phyloP scores from a whole-genome alignment of 2,329 filamentous ascomycete genomes.

The Hirsutella rhossiliensis region DNA sequence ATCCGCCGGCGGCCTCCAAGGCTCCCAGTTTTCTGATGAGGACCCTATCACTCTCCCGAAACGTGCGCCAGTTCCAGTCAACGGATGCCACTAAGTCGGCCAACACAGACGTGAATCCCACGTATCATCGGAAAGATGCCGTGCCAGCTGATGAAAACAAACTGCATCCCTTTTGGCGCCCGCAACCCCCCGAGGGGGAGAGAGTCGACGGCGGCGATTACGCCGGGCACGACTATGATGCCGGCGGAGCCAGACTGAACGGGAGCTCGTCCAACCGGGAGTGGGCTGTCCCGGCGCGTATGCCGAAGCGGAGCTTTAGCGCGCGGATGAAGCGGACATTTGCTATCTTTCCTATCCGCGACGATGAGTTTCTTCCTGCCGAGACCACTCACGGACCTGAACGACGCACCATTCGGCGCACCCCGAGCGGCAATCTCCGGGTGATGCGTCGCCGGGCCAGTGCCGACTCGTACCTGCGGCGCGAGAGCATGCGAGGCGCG shows the following conservation, averaged over 20 bases:
- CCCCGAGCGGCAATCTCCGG: constrained; percentile 46
- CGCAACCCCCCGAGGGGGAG: constrained; percentile 29
- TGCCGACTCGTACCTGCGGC: constrained; percentile 25
- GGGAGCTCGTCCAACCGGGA: too few relatives aligned
- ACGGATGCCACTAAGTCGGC: constrained; percentile 11
- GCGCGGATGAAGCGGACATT: constrained; percentile 45
- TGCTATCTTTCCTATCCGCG: constrained; percentile 42
- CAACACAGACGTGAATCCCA: constrained; percentile 14
- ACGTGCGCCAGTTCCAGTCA: constrained; percentile 19
- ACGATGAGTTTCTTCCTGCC: constrained; percentile 20
- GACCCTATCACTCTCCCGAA: constrained; percentile 40
- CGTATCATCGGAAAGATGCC: constrained; percentile 31
- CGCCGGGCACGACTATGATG: constrained; percentile 19
- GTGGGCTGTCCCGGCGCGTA: constrained; percentile 17
- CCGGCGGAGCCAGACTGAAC: background rate
- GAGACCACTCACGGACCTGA: constrained; percentile 29
- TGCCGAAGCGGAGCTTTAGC: constrained; percentile 36
- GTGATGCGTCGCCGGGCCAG: constrained; percentile 44
- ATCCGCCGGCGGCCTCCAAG: constrained; percentile 26
- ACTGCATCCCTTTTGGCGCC: constrained; percentile 50
- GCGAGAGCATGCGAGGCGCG: constrained; percentile 13
- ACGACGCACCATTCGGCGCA: constrained; percentile 45
- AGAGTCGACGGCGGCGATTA: constrained; percentile 23
- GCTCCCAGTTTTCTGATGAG: constrained; percentile 32
- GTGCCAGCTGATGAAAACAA: constrained; percentile 38